A percentile compares a stretch with the other conserved stretches of the same genome.
These are phyloP conservation scores for Suillus bovinus DNA, from an alignment of 768 basidiomycete genomes.

Conservation along the genomic window DNA sequence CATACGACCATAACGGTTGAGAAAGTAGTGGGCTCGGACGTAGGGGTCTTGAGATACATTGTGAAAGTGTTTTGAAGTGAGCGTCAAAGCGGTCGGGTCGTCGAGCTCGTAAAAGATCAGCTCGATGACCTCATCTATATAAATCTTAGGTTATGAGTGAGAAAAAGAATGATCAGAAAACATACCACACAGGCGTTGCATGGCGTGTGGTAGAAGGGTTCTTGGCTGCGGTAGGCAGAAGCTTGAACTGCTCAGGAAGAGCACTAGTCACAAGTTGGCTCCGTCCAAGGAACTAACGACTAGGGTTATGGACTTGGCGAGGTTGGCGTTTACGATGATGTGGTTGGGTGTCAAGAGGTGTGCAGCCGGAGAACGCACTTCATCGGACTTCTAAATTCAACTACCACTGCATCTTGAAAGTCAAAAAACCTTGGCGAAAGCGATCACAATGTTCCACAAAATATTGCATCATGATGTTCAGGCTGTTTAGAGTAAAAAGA, in stretches of 20 bases:
- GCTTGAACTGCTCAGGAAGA: constrained; percentile 2
- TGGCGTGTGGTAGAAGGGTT: constrained; percentile 25
- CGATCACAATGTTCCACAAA: background rate
- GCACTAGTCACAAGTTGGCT: background rate
- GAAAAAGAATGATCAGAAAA: constrained; percentile 19
- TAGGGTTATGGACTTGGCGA: background rate
- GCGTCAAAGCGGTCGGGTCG: constrained; percentile 61
- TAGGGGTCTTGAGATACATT: constrained; percentile 71
- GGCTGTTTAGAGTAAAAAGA: background rate
- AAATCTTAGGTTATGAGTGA: constrained; percentile 12
- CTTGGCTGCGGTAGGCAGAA: constrained; percentile 7
- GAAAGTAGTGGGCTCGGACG: constrained; percentile 76
- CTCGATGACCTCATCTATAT: constrained; percentile 64
- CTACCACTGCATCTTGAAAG: constrained; percentile 15
- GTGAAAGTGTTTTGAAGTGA: constrained; percentile 58
- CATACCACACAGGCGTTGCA: constrained; percentile 72
- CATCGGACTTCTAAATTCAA: constrained; percentile 39
- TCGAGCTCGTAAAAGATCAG: constrained; percentile 71
- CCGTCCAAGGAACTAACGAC: background rate
- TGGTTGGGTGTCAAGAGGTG: constrained; percentile 36
- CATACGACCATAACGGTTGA: constrained; percentile 66
- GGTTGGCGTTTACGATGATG: constrained; percentile 31
- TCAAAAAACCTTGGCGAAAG: background rate
- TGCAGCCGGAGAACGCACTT: constrained; percentile 30
- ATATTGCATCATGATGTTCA: constrained; percentile 3